Percentiles rank a stretch among this genome's conserved stretches.
Evolutionary conservation across 495 filamentous ascomycete species (phyloP).

Genomic region (Lasiosphaeris hirsuta): DNA sequence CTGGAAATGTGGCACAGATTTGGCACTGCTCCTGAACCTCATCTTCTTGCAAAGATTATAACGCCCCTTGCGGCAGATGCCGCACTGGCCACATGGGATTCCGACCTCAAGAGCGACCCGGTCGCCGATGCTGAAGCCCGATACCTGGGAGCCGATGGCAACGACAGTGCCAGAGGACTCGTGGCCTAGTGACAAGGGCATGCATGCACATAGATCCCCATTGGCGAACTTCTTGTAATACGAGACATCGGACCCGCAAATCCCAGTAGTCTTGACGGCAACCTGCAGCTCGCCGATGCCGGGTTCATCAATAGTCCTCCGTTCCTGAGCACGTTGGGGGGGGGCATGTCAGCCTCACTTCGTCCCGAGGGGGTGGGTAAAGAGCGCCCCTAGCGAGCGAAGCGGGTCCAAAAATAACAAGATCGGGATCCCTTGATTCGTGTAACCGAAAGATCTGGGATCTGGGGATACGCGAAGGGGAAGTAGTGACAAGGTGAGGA

Average conservation of each 20-base stretch:
- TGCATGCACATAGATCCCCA: conserved; percentile 71
- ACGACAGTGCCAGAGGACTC: conserved; percentile 72
- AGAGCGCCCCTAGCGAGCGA: conserved; percentile 15
- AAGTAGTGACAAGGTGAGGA: conserved; percentile 10
- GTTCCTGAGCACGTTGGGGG: conserved; percentile 35
- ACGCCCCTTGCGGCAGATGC: conserved; percentile 67
- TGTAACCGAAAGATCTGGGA: conserved; percentile 27
- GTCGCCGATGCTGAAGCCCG: conserved; percentile 60
- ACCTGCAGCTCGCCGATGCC: conserved; percentile 64
- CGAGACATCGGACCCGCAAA: conserved; percentile 81
- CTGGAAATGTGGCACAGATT: conserved; percentile 78
- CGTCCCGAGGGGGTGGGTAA: conserved; percentile 14
- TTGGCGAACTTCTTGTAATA: conserved; percentile 86
- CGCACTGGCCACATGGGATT: conserved; percentile 72
- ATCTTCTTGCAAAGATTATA: conserved; percentile 88
- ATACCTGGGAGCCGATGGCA: conserved; percentile 55
- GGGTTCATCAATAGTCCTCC: conserved; percentile 45
- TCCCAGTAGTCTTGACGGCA: conserved; percentile 67
- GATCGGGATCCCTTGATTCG: conserved; percentile 13
- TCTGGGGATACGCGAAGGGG: conserved; percentile 7
- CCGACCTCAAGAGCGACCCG: conserved; percentile 88
- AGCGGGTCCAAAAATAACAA: conserved; percentile 19
- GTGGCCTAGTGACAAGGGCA: conserved; percentile 73
- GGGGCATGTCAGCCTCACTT: conserved; percentile 11
- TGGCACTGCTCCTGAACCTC: conserved; percentile 80